Evolutionary conservation across 352 stramenopile species (phyloP).

Genomic region (Pseudoperonospora humuli): DNA sequence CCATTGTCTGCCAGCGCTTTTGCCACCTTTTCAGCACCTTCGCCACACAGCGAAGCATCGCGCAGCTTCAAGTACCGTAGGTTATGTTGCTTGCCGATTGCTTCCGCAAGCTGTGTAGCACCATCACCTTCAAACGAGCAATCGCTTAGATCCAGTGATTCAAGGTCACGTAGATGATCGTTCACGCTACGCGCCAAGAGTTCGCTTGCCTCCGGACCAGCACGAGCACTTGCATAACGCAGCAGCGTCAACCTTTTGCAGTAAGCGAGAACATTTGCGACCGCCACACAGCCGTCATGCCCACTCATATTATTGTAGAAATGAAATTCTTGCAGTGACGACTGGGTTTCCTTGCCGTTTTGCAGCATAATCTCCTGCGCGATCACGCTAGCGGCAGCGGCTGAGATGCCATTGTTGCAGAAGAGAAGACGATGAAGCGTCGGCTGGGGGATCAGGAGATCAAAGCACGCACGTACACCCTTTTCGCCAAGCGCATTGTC

Average conservation of each 20-base stretch:
- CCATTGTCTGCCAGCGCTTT: too few species aligned
- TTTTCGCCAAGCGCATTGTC: slow-evolving; percentile 95
- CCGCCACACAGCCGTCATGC: slow-evolving; percentile 80
- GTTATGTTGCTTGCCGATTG: slow-evolving; percentile 58
- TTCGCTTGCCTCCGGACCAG: slow-evolving; percentile 76
- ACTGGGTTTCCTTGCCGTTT: slow-evolving; percentile 46
- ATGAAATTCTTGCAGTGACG: slow-evolving; percentile 88
- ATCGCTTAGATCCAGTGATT: slow-evolving; percentile 90
- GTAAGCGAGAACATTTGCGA: slow-evolving; percentile 86
- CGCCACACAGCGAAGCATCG: slow-evolving; percentile 87
- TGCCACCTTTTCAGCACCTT: too few species aligned
- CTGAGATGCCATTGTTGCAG: slow-evolving; percentile 93
- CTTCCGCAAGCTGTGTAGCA: slow-evolving; percentile 70
- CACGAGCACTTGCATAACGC: slow-evolving; percentile 90
- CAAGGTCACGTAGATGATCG: slow-evolving; percentile 54
- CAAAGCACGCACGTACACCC: slow-evolving; percentile 87
- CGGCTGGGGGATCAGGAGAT: slow-evolving; percentile 68
- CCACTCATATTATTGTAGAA: slow-evolving; percentile 98
- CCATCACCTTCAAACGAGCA: slow-evolving; percentile 90
- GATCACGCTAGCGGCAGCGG: slow-evolving; percentile 79
- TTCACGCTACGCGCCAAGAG: slow-evolving; percentile 80
- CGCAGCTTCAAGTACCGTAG: slow-evolving; percentile 86
- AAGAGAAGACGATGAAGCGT: slow-evolving; percentile 85
- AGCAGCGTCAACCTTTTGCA: slow-evolving; percentile 81
- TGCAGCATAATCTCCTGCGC: slow-evolving; percentile 85